Conservation (phyloP, 1,284 basidiomycete genomes). For the Cyathus pygmaeus region DNA sequence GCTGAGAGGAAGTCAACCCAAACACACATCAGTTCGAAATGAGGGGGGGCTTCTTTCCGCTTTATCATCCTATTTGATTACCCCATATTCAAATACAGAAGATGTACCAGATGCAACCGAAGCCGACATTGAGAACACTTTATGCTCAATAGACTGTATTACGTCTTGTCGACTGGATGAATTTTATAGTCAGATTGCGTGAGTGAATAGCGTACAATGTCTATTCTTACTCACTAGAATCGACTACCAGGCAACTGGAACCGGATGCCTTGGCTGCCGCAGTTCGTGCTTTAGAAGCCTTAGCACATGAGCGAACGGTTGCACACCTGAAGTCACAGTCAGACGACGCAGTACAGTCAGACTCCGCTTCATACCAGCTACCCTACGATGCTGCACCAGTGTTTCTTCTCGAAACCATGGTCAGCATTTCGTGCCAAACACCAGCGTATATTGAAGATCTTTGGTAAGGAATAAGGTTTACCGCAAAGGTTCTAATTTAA, state of each 20-base stretch:
- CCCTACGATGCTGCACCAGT: slow-evolving; percentile 95
- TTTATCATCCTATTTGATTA: slow-evolving; percentile 95
- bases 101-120: slow-evolving; percentile 89
- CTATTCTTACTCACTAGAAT: background rate
- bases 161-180: slow-evolving; percentile 94
- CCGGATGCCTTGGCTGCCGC: slow-evolving; percentile 84
- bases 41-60: slow-evolving; percentile 95
- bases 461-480: slow-evolving; percentile 63
- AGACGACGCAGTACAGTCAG: slow-evolving; percentile 61
- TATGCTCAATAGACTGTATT: slow-evolving; percentile 96
- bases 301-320: slow-evolving; percentile 88
- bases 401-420: slow-evolving; percentile 94
- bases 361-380: slow-evolving; percentile 58
- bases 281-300: slow-evolving; percentile 86
- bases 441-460: slow-evolving; percentile 84
- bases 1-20: slow-evolving; percentile 78
- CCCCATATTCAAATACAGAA: slow-evolving; percentile 83
- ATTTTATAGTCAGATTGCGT: slow-evolving; percentile 93
- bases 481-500: background rate
- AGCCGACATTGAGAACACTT: slow-evolving; percentile 91
- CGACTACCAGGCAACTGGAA: slow-evolving; percentile 70
- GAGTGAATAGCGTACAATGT: slow-evolving; percentile 41
- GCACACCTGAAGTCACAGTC: slow-evolving; percentile 75
- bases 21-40: slow-evolving; percentile 70
- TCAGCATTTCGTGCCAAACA: slow-evolving; percentile 84